These are phyloP conservation scores for Rhodotorula sp. DNA, from an alignment of 1,284 basidiomycete genomes.

Conservation along the genomic window DNA sequence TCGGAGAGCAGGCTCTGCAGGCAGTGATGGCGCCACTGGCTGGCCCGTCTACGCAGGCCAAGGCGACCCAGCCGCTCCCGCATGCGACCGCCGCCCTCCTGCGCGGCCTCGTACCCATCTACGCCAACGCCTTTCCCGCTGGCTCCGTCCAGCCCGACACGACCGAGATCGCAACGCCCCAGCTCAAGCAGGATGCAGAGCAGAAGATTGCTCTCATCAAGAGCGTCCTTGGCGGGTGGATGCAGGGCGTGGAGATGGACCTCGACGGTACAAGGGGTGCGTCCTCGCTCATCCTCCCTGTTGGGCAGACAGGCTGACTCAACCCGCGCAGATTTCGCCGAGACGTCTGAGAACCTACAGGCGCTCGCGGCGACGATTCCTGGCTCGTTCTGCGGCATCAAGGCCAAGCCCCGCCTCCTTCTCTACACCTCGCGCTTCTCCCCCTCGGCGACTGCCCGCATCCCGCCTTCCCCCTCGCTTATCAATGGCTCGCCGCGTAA, in stretches of 20 bases:
- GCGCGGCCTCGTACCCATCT: conserved; percentile 18
- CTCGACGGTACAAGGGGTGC: conserved; percentile 15
- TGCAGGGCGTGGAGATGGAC: conserved; percentile 34
- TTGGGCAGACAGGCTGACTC: neutral
- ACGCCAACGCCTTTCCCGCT: conserved; percentile 23
- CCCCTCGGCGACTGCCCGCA: neutral
- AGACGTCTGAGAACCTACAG: conserved; percentile 20
- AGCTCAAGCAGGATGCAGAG: conserved; percentile 17
- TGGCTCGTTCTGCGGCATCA: conserved; percentile 31
- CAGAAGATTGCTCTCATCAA: conserved; percentile 34
- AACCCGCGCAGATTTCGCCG: conserved; percentile 1
- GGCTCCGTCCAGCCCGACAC: conserved; percentile 22
- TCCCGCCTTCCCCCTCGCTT: conserved; percentile 5
- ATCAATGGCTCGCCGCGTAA: conserved; percentile 17
- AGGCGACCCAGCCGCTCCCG: conserved; percentile 11
- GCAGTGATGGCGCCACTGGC: neutral
- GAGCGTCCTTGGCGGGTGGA: conserved; percentile 38
- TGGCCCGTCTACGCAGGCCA: conserved; percentile 2
- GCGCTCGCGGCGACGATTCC: conserved; percentile 18
- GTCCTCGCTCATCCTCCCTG: neutral
- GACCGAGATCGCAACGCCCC: conserved; percentile 15
- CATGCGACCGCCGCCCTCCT: conserved; percentile 21
- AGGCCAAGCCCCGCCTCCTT: conserved; percentile 33
- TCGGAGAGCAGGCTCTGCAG: neutral
- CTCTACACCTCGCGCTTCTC: conserved; percentile 26